Percentiles rank a stretch among this genome's conserved stretches.
Conservation (phyloP, 345 rosid genomes). For the Trapa bicornis region DNA sequence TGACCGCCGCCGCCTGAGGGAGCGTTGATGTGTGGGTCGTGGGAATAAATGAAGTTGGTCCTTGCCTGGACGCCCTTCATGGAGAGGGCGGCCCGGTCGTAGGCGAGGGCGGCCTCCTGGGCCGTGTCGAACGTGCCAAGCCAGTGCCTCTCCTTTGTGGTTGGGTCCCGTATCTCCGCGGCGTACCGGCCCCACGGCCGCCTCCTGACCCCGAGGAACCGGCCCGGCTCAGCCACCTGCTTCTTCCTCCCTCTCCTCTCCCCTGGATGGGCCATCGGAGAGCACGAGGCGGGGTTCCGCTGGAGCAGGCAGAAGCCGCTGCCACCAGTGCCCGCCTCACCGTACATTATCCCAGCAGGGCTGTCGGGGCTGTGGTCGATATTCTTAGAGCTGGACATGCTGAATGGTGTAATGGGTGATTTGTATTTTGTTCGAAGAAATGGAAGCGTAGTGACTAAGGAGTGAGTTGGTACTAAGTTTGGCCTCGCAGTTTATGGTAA, state of each 20-base stretch:
- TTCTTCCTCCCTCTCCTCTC: constrained; percentile 78
- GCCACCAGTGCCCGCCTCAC: background rate
- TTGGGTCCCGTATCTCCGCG: constrained; percentile 91
- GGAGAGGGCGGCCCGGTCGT: constrained; percentile 91
- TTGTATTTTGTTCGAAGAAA: too few relatives aligned
- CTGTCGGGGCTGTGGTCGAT: constrained; percentile 13
- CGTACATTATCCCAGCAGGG: constrained; percentile 13
- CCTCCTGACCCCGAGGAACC: constrained; percentile 82
- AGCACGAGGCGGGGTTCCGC: constrained; percentile 35
- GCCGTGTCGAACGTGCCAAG: constrained; percentile 97
- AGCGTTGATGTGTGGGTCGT: constrained; percentile 3
- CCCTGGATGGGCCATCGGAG: constrained; percentile 26
- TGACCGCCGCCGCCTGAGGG: constrained; percentile 13
- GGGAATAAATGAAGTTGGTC: constrained; percentile 68
- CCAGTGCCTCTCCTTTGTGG: constrained; percentile 97
- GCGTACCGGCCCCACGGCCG: constrained; percentile 98
- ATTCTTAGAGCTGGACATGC: background rate
- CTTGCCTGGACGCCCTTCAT: constrained; percentile 93
- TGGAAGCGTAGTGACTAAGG: background rate
- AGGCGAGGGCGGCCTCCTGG: constrained; percentile 93
- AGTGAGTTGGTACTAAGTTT: background rate
- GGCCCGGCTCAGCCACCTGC: constrained; percentile 59
- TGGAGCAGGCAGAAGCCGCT: constrained; percentile 26
- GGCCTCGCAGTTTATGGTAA: too few relatives aligned
- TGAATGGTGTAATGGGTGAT: background rate